phyloP scores from a whole-genome alignment of 495 filamentous ascomycete genomes.

The Collariella sp. region DNA sequence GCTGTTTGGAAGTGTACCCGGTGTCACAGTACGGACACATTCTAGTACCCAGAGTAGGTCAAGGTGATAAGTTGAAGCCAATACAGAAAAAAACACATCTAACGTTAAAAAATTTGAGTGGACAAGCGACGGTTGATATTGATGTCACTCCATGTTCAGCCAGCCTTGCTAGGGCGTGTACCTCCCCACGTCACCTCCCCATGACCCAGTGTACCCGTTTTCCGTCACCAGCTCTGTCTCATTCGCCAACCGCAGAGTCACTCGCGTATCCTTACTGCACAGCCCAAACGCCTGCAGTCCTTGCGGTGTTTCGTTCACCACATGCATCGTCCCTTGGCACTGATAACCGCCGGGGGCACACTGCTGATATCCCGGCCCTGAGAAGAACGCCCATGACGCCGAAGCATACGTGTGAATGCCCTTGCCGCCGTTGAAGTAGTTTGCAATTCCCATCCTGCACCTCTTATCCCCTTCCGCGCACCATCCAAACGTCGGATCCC shows the following conservation, averaged over 20 bases:
- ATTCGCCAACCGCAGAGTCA: constrained; percentile 22
- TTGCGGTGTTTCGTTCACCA: constrained; percentile 24
- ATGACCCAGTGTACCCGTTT: constrained; percentile 43
- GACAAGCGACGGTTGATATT: too few species aligned
- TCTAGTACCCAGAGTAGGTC: too few species aligned
- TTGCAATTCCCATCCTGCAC: constrained; percentile 37
- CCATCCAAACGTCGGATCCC: constrained; percentile 50
- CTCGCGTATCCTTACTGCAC: constrained; percentile 28
- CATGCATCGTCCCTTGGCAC: constrained; percentile 35
- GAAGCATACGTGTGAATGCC: constrained; percentile 50
- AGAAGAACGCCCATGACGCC: constrained; percentile 66
- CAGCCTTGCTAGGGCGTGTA: constrained; percentile 21
- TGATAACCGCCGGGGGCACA: constrained; percentile 25
- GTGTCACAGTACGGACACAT: too few species aligned
- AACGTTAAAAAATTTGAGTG: too few species aligned
- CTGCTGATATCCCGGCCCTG: constrained; percentile 29
- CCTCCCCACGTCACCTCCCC: constrained; percentile 49
- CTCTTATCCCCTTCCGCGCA: constrained; percentile 30
- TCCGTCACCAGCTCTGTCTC: constrained; percentile 27
- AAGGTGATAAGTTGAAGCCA: too few species aligned
- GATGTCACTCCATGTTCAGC: not conserved
- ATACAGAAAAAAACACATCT: too few species aligned
- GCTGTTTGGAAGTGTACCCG: too few species aligned
- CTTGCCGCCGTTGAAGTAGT: constrained; percentile 51
- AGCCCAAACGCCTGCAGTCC: constrained; percentile 34